A percentile compares a stretch with the other conserved stretches of the same genome.
Conservation (phyloP, 179 eudicot genomes). For the Heliamphora pulchella region DNA sequence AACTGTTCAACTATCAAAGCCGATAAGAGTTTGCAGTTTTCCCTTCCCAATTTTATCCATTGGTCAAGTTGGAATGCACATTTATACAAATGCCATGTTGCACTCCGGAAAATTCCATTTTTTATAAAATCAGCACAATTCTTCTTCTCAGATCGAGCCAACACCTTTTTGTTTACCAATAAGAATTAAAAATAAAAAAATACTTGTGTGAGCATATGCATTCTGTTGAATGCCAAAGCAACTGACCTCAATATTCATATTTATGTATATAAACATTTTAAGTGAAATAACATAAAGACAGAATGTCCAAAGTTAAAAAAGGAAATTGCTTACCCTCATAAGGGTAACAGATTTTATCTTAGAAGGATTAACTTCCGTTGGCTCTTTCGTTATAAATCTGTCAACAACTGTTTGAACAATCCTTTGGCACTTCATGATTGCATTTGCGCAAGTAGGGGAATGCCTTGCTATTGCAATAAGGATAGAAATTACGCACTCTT, state of each 20-base stretch:
- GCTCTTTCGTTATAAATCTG: constrained; percentile 48
- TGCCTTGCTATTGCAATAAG: constrained; percentile 80
- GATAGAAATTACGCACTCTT: constrained; percentile 66
- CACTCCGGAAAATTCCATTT: constrained; percentile 51
- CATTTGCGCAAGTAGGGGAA: constrained; percentile 69
- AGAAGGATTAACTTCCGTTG: constrained; percentile 38
- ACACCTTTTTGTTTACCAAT: constrained; percentile 33
- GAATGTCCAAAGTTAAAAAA: neutral
- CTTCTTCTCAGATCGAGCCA: constrained; percentile 60
- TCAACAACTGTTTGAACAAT: constrained; percentile 64
- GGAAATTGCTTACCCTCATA: constrained; percentile 47
- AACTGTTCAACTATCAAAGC: constrained; percentile 64
- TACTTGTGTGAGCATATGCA: neutral
- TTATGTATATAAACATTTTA: neutral
- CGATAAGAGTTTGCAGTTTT: constrained; percentile 55
- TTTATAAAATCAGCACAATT: constrained; percentile 47
- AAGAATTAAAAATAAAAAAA: constrained; percentile 5
- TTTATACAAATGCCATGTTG: constrained; percentile 65
- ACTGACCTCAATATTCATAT: neutral
- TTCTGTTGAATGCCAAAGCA: neutral
- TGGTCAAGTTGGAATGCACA: constrained; percentile 44
- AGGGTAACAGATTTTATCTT: constrained; percentile 75
- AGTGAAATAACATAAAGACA: constrained; percentile 4
- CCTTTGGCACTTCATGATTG: constrained; percentile 61
- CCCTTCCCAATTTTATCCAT: constrained; percentile 60